phyloP scores from a whole-genome alignment of 805 yeast species.

The Kazachstania psychrophila region DNA sequence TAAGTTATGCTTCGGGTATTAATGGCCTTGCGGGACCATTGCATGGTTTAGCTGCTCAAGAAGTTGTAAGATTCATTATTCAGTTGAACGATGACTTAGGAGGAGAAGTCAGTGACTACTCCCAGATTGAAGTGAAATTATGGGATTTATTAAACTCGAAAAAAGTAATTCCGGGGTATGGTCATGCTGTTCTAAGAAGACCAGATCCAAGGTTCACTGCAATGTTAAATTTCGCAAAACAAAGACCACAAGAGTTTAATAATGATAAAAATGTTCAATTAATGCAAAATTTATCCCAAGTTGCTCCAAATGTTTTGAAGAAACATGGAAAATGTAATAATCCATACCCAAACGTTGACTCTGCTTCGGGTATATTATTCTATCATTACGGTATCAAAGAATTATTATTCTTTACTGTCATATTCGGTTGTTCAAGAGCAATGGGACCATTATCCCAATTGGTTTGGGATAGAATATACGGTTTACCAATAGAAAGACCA shows the following conservation, averaged over 20 bases:
- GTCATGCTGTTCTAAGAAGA: constrained; percentile 77
- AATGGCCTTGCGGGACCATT: constrained; percentile 81
- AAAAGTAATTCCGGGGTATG: constrained; percentile 81
- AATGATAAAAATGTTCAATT: constrained; percentile 56
- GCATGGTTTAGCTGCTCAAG: constrained; percentile 82
- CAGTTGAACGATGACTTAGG: constrained; percentile 47
- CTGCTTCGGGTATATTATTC: constrained; percentile 69
- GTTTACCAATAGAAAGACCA: constrained; percentile 77
- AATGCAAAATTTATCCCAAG: constrained; percentile 54
- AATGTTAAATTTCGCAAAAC: constrained; percentile 56
- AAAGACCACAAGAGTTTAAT: constrained; percentile 44
- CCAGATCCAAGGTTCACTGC: constrained; percentile 78
- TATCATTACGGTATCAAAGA: constrained; percentile 73
- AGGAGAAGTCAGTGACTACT: constrained; percentile 26
- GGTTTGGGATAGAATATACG: constrained; percentile 68
- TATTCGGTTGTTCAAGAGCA: constrained; percentile 76
- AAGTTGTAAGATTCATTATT: constrained; percentile 60
- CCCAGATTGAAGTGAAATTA: constrained; percentile 53
- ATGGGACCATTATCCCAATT: constrained; percentile 72
- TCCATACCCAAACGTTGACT: constrained; percentile 80
- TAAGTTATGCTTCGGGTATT: constrained; percentile 69
- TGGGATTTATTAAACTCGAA: constrained; percentile 66
- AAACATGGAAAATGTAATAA: constrained; percentile 79
- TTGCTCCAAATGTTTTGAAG: constrained; percentile 67
- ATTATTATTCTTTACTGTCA: constrained; percentile 66